Evolutionary conservation across 2,329 filamentous ascomycete species (phyloP).

Genomic region (Fusarium subtropicale): DNA sequence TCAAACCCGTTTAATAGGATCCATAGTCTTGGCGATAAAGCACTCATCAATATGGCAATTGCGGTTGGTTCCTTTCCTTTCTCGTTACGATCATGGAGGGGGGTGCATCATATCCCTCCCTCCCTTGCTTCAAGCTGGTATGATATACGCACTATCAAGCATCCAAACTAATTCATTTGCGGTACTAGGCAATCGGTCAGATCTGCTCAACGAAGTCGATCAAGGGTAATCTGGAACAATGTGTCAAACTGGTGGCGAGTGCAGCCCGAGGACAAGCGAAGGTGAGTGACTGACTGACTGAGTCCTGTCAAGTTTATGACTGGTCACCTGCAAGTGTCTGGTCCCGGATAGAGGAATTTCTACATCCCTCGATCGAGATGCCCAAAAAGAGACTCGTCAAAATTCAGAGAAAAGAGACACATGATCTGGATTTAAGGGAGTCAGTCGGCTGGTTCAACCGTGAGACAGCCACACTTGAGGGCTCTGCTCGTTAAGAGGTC

Average conservation of each 20-base stretch:
- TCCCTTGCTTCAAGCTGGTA: constrained; percentile 32
- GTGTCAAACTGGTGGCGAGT: constrained; percentile 75
- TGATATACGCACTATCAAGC: constrained; percentile 1
- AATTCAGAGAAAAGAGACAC: constrained; percentile 6
- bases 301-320: constrained; percentile 5
- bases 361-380: constrained; percentile 37
- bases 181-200: constrained; percentile 81
- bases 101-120: constrained; percentile 2
- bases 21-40: constrained; percentile 11
- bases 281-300: constrained; percentile 58
- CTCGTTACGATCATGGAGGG: not conserved
- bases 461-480: constrained; percentile 33
- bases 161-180: constrained; percentile 17
- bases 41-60: constrained; percentile 41
- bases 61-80: constrained; percentile 39
- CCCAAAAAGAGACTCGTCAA: constrained; percentile 9
- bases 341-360: constrained; percentile 10
- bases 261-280: constrained; percentile 82
- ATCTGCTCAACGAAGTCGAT: constrained; percentile 86
- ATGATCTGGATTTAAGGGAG: constrained; percentile 17
- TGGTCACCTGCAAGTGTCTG: constrained; percentile 18
- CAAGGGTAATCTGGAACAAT: constrained; percentile 82
- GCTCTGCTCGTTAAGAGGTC: not conserved
- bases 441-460: constrained; percentile 26
- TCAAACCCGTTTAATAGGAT: constrained; percentile 7